Conservation (phyloP, 2,329 filamentous ascomycete genomes). For the Dactylellina haptotyla region DNA sequence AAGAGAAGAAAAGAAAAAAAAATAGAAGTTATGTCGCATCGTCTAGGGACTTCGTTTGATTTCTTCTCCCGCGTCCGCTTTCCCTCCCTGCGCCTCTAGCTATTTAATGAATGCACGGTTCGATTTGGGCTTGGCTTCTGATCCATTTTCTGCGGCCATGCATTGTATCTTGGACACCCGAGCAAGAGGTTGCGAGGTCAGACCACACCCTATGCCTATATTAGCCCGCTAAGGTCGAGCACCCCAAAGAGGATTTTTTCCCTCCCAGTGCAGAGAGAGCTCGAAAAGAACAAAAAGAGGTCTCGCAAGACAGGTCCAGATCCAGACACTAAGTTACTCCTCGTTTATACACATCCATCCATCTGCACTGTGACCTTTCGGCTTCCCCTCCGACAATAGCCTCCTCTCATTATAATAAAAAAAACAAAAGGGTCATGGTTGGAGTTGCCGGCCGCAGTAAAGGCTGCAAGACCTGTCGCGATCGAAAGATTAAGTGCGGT, state of each 20-base stretch:
- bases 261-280: neutral
- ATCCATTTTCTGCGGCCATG: neutral
- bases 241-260: conserved; percentile 28
- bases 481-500: conserved; percentile 53
- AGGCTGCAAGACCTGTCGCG: conserved; percentile 52
- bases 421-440: conserved; percentile 42
- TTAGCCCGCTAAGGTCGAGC: conserved; percentile 39
- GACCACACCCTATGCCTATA: conserved; percentile 46
- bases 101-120: conserved; percentile 21
- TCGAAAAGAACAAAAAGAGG: conserved; percentile 6
- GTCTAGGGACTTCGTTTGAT: neutral
- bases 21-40: neutral
- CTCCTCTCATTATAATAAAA: neutral
- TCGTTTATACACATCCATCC: conserved; percentile 16
- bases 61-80: conserved; percentile 9
- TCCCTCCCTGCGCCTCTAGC: conserved; percentile 20
- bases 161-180: no score
- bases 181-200: conserved; percentile 6
- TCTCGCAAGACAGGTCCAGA: conserved; percentile 24
- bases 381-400: neutral
- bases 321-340: conserved; percentile 19
- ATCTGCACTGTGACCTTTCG: neutral
- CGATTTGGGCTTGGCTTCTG: neutral
- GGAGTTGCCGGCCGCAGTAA: conserved; percentile 53
- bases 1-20: conserved; percentile 1